These are phyloP conservation scores for Cryptosporidium baileyi DNA, from an alignment of 169 alveolate genomes.

Conservation along the genomic window DNA sequence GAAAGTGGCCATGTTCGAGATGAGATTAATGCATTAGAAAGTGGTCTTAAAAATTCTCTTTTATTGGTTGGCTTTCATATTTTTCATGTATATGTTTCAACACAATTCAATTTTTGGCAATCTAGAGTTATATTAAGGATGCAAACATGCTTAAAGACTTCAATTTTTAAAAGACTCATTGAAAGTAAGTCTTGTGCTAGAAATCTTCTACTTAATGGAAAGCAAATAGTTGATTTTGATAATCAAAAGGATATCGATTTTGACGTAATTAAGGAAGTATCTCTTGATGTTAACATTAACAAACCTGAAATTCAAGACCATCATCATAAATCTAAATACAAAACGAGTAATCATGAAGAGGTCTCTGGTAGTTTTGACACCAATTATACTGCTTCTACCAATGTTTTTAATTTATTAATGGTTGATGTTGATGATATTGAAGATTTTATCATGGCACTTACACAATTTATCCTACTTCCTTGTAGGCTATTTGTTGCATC, in stretches of 20 bases:
- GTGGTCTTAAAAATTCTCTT: constrained; percentile 16
- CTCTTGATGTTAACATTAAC: not conserved
- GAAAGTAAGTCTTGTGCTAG: constrained; percentile 49
- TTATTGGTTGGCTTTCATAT: constrained; percentile 2
- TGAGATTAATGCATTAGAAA: not conserved
- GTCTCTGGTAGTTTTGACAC: not conserved
- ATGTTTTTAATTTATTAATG: constrained; percentile 44
- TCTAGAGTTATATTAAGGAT: constrained; percentile 41
- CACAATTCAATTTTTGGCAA: constrained; percentile 65
- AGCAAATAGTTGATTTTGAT: constrained; percentile 4
- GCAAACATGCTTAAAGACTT: constrained; percentile 61
- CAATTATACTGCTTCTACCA: constrained; percentile 27
- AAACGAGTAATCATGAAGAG: not conserved
- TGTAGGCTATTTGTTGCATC: constrained; percentile 35
- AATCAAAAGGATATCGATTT: not conserved
- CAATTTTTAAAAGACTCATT: constrained; percentile 31
- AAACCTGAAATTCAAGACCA: not conserved
- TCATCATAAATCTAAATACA: not conserved
- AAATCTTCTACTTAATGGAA: constrained; percentile 6
- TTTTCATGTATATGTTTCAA: constrained; percentile 28
- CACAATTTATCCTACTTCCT: constrained; percentile 56
- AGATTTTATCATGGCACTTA: constrained; percentile 55
- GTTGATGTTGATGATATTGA: constrained; percentile 67
- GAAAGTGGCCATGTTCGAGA: not conserved
- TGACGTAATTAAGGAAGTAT: not conserved